Conservation (phyloP, 352 stramenopile species). For the Pythium inflatum region DNA sequence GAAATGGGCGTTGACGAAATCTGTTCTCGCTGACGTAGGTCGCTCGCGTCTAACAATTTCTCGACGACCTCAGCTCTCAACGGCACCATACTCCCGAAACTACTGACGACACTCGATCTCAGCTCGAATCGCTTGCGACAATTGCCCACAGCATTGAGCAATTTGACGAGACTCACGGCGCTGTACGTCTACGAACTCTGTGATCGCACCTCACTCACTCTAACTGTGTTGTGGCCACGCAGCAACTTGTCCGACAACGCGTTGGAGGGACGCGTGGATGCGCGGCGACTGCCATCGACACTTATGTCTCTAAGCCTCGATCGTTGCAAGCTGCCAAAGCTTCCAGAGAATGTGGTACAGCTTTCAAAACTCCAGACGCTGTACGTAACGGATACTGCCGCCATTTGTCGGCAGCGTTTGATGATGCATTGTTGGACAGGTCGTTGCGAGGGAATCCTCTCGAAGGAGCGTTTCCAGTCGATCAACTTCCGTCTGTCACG, state of each 20-base stretch:
- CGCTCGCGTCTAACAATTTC: constrained; percentile 3
- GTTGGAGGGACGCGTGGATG: background rate
- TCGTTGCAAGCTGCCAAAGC: background rate
- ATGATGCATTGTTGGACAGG: background rate
- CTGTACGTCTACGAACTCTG: constrained; percentile 1
- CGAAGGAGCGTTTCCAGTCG: background rate
- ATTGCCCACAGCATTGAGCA: background rate
- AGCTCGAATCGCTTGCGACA: background rate
- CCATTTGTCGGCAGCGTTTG: background rate
- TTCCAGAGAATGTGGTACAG: background rate
- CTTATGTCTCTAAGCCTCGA: constrained; percentile 2
- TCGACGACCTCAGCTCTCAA: background rate
- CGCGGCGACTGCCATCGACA: background rate
- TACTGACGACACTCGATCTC: background rate
- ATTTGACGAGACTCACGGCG: background rate
- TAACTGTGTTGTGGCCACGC: background rate
- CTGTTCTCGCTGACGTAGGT: too few species aligned
- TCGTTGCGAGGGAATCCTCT: constrained; percentile 4
- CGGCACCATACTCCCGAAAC: background rate
- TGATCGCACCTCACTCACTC: background rate
- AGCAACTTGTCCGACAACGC: constrained; percentile 8
- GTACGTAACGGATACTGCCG: background rate
- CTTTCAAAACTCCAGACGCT: background rate
- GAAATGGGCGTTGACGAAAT: too few species aligned
- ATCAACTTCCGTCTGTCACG: background rate